Evolutionary conservation across 2,329 filamentous ascomycete species (phyloP).

Genomic region (Kalaharituber pfeilii): DNA sequence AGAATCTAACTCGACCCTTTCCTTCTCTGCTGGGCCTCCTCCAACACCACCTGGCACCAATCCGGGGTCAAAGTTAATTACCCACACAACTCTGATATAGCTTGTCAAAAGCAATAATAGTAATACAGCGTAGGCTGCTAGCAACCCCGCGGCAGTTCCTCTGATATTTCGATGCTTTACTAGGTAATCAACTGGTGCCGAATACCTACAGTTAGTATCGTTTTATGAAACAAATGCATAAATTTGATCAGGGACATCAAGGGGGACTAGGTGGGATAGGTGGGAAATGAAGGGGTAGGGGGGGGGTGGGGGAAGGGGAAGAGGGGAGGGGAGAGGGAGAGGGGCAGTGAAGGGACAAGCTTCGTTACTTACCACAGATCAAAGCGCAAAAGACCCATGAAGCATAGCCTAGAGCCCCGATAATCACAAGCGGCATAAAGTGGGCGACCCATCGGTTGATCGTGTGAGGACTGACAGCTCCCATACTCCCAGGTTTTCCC

Average conservation of each 20-base stretch:
- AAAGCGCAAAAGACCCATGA: conserved; percentile 53
- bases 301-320: no score
- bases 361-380: conserved; percentile 52
- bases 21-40: conserved; percentile 20
- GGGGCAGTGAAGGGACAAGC: neutral
- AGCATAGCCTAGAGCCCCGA: conserved; percentile 48
- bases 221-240: neutral
- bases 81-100: conserved; percentile 54
- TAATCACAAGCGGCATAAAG: conserved; percentile 51
- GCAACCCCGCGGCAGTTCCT: conserved; percentile 47
- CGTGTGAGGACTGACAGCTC: conserved; percentile 23
- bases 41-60: conserved; percentile 47
- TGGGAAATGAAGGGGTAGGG: neutral
- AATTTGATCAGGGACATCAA: neutral
- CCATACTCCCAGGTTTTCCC: no score
- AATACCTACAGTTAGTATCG: conserved; percentile 2
- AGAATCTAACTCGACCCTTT: conserved; percentile 25
- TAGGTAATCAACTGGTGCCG: conserved; percentile 51
- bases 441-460: conserved; percentile 44
- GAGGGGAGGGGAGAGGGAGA: neutral
- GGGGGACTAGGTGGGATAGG: neutral
- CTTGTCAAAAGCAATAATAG: conserved; percentile 46
- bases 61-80: conserved; percentile 54
- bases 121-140: conserved; percentile 56
- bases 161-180: conserved; percentile 33